phyloP scores from a whole-genome alignment of 2,329 filamentous ascomycete species.

The Colletotrichum chlorophyti region DNA sequence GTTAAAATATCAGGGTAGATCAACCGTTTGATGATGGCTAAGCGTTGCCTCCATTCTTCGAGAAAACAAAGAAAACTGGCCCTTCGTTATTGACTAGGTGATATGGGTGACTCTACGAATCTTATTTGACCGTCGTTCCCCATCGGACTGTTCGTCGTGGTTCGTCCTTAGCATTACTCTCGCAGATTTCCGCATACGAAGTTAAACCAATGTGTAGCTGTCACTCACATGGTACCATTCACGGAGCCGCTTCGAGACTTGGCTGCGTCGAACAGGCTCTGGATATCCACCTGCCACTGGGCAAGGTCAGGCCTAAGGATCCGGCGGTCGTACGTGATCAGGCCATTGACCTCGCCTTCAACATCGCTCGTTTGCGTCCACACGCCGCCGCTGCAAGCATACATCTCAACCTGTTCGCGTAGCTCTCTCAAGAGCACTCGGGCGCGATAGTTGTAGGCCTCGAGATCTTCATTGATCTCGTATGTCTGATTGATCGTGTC shows the following conservation, averaged over 20 bases:
- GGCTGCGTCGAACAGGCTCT: conserved; percentile 65
- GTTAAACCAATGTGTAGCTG: neutral
- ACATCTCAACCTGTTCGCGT: conserved; percentile 64
- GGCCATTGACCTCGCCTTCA: conserved; percentile 76
- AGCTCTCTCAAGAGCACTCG: conserved; percentile 67
- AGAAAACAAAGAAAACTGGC: neutral
- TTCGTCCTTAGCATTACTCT: conserved; percentile 21
- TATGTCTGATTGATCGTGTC: conserved; percentile 70
- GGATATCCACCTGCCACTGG: conserved; percentile 68
- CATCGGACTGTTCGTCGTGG: conserved; percentile 18
- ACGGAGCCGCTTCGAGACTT: conserved; percentile 28
- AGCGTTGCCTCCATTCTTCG: no score
- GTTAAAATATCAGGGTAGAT: no score
- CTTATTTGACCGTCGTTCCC: conserved; percentile 20
- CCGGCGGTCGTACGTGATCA: conserved; percentile 73
- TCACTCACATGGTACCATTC: conserved; percentile 19
- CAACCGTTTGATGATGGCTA: no score
- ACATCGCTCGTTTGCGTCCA: conserved; percentile 80
- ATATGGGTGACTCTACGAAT: conserved; percentile 5
- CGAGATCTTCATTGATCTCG: conserved; percentile 64
- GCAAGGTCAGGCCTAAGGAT: conserved; percentile 60
- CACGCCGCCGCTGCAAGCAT: conserved; percentile 70
- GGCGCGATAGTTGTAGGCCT: conserved; percentile 71
- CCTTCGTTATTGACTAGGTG: conserved; percentile 15
- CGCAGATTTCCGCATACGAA: neutral